Evolutionary conservation across 495 filamentous ascomycete genomes (phyloP), one percentile per base, ranked within the genome.

Genomic region (Aspergillus sclerotioniger): DNA sequence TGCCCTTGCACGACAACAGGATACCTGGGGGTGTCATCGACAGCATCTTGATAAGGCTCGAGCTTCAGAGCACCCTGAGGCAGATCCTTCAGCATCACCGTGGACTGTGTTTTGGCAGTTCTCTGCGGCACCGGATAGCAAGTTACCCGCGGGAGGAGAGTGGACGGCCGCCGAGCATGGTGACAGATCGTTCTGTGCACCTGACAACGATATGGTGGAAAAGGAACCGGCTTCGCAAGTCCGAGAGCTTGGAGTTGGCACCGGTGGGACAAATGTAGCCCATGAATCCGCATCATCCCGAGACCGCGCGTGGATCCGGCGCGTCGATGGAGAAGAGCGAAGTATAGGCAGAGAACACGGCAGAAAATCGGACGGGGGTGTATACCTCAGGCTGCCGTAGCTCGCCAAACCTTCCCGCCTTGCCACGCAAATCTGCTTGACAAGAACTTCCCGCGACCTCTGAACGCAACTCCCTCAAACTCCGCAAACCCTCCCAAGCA

Each of bases 1-100:
- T 90, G 91, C 65, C 95, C 90, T 62, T 90, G 85, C n/a, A 98
- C 76, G 10, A 96, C 90, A 10, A 90, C 87, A 4, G 94, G 92
- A 67, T 95, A 96, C 41, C 77, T 71, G 20, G 89, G 88, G 20
- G 71, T 79, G 53, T 80, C 75, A 55, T 86, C 76, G 10, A 63
- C 61, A 2, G 56, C 60, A 59, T 80, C 71, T 39, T 80, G 62
- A 33, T 79, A 80, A 31, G 78, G 60, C 8, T 76, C 73, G 2
- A 77, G 58, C 53, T 78, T 76, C 43, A 87, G 61, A 1, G 76
- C 61, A 7, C 84, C 84, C 62, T 90, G 87, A 15, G 88, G 86
- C 15, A 90, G 76, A 46, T 90, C 86, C 39, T 86, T 80, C 16
- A 89, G 64, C 46, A 75, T 84, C 43, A 86, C 65, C 0, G 79